Percentiles rank a stretch among this genome's conserved stretches.
phyloP scores from a whole-genome alignment of 805 yeast genomes.

The Blastobotrys muscicola region DNA sequence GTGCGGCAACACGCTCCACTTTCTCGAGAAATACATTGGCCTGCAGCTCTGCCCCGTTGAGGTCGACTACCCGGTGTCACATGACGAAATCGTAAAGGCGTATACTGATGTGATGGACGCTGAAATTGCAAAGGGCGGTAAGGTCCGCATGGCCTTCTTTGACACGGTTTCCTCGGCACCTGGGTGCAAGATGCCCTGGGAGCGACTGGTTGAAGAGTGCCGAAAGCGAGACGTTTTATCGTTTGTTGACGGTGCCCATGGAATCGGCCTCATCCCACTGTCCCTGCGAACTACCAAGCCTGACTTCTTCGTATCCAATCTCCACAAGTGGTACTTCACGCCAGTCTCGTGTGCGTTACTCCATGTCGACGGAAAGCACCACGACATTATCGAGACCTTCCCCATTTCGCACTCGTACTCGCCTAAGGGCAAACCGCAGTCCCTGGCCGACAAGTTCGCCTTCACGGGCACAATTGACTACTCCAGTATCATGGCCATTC shows the following conservation, averaged over 20 bases:
- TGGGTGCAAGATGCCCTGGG: slow-evolving; percentile 49
- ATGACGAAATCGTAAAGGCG: slow-evolving; percentile 31
- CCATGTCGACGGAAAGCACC: slow-evolving; percentile 47
- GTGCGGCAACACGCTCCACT: slow-evolving; percentile 39
- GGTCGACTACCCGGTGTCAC: slow-evolving; percentile 37
- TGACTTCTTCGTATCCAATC: slow-evolving; percentile 51
- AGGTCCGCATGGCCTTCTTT: slow-evolving; percentile 35
- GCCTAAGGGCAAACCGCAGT: slow-evolving; percentile 12
- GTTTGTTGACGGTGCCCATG: slow-evolving; percentile 66
- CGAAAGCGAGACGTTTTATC: slow-evolving; percentile 39
- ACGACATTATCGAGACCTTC: slow-evolving; percentile 40
- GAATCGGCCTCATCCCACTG: slow-evolving; percentile 37
- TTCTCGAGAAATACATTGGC: slow-evolving; percentile 22
- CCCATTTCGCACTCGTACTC: slow-evolving; percentile 37
- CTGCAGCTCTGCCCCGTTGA: slow-evolving; percentile 31
- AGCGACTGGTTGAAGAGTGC: slow-evolving; percentile 38
- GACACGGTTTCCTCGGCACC: slow-evolving; percentile 61
- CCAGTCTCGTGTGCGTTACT: slow-evolving; percentile 52
- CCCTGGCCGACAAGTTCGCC: slow-evolving; percentile 36
- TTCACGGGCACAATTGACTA: slow-evolving; percentile 43
- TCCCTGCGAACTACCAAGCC: slow-evolving; percentile 32
- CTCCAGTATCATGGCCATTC: slow-evolving; percentile 34
- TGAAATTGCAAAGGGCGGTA: slow-evolving; percentile 20
- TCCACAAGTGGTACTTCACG: slow-evolving; percentile 60
- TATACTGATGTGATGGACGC: slow-evolving; percentile 22